Evolutionary conservation across 108 stramenopile species (phyloP).

Genomic region (Cyclotella atomus): DNA sequence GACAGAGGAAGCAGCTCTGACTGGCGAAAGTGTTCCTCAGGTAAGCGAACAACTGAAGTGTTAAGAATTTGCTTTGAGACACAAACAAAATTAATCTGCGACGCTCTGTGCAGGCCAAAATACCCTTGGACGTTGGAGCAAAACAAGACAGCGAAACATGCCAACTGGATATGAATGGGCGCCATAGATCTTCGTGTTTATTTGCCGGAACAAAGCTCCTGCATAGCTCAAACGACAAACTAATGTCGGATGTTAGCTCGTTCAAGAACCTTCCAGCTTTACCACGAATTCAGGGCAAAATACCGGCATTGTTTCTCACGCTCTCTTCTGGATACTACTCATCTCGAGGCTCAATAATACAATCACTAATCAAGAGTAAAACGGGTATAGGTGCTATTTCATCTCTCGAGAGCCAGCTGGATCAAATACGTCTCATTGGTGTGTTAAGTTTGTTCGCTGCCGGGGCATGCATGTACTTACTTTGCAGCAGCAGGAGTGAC

Average conservation of each 20-base stretch:
- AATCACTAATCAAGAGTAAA: slow-evolving; percentile 47
- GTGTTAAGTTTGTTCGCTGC: slow-evolving; percentile 49
- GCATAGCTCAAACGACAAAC: slow-evolving; percentile 35
- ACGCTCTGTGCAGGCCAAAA: slow-evolving; percentile 32
- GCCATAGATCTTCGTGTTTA: slow-evolving; percentile 61
- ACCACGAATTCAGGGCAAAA: background rate
- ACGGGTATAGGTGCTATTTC: slow-evolving; percentile 55
- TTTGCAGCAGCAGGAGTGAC: slow-evolving; percentile 18
- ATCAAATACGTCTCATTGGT: slow-evolving; percentile 56
- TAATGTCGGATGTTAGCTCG: background rate
- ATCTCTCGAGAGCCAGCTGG: slow-evolving; percentile 48
- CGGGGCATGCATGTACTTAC: slow-evolving; percentile 49
- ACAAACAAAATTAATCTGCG: too few relatives aligned
- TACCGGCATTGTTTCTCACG: slow-evolving; percentile 35
- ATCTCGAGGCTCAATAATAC: slow-evolving; percentile 83
- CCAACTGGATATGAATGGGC: slow-evolving; percentile 49
- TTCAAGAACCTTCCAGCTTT: slow-evolving; percentile 17
- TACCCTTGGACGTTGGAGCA: slow-evolving; percentile 47
- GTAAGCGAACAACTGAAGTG: background rate
- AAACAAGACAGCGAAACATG: background rate
- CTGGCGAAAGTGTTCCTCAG: slow-evolving; percentile 86
- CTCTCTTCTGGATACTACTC: slow-evolving; percentile 90
- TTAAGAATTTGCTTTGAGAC: too few relatives aligned
- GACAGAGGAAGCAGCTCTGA: slow-evolving; percentile 83
- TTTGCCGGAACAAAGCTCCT: slow-evolving; percentile 74